These are phyloP conservation scores for Phytophthora hibernalis DNA, from an alignment of 352 stramenopile species.

Conservation along the genomic window DNA sequence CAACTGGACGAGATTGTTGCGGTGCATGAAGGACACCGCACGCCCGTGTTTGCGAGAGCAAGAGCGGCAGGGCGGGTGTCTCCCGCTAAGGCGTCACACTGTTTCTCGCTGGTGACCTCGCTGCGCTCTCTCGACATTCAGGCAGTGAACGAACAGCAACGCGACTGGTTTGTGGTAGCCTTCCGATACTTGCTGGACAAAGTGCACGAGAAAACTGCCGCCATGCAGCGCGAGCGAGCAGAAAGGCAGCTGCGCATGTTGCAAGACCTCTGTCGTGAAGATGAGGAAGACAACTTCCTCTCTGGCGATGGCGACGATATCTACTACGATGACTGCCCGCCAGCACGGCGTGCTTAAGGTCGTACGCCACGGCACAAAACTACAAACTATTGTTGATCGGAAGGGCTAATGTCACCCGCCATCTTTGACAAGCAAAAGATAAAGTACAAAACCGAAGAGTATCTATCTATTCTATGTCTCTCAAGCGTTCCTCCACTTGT, in stretches of 20 bases:
- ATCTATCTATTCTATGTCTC: conserved; percentile 37
- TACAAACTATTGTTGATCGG: conserved; percentile 2
- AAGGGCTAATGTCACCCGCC: background rate
- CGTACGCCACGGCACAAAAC: background rate
- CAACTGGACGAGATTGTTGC: conserved; percentile 75
- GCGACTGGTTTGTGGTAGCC: conserved; percentile 89
- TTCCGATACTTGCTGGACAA: conserved; percentile 89
- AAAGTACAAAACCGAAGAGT: conserved; percentile 34
- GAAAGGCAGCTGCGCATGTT: conserved; percentile 82
- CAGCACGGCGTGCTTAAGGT: conserved; percentile 27
- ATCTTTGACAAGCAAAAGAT: conserved; percentile 10
- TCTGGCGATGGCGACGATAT: conserved; percentile 38
- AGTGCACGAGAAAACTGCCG: conserved; percentile 82
- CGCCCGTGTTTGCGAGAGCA: conserved; percentile 69
- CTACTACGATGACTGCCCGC: conserved; percentile 37
- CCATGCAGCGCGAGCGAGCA: conserved; percentile 77
- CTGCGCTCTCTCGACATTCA: conserved; percentile 81
- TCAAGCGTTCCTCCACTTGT: background rate
- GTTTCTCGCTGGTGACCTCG: conserved; percentile 77
- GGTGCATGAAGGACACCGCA: conserved; percentile 66
- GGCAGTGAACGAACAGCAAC: conserved; percentile 69
- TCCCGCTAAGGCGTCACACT: conserved; percentile 42
- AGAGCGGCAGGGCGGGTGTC: conserved; percentile 40
- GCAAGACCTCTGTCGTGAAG: conserved; percentile 66
- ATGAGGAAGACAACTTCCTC: conserved; percentile 38